These are phyloP conservation scores for Thelephora ganbajun DNA, from an alignment of 768 basidiomycete species.

Conservation along the genomic window DNA sequence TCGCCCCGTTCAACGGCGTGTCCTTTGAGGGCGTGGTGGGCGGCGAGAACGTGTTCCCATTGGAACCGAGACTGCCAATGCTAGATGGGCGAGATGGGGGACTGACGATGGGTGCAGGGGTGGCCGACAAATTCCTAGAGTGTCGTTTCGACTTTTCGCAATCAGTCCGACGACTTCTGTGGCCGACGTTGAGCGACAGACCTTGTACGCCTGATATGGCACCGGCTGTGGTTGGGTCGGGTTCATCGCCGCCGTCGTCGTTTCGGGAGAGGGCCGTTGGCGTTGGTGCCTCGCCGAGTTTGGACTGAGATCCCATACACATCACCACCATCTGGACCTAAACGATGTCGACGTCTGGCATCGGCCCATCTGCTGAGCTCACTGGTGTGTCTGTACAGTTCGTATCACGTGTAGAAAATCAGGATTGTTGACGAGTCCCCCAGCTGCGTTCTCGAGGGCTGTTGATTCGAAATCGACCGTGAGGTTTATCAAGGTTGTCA, in stretches of 20 bases:
- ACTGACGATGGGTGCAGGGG: no score
- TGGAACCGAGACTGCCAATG: conserved; percentile 1
- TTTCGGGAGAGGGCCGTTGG: not conserved
- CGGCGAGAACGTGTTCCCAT: not conserved
- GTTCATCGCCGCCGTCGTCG: not conserved
- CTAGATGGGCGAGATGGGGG: conserved; percentile 11
- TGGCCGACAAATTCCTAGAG: conserved; percentile 23
- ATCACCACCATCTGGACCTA: not conserved
- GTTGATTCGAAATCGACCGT: conserved; percentile 27
- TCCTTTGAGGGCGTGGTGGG: not conserved
- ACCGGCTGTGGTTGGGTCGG: conserved; percentile 11
- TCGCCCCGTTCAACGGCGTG: not conserved
- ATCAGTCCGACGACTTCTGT: no score
- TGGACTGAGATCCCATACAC: not conserved
- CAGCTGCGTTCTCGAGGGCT: conserved; percentile 42
- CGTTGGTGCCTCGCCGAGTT: not conserved
- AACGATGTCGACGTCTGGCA: conserved; percentile 67
- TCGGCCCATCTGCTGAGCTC: conserved; percentile 17
- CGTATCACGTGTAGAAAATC: no score
- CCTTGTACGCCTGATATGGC: conserved; percentile 38
- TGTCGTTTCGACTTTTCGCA: conserved; percentile 31
- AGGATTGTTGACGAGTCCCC: conserved; percentile 17
- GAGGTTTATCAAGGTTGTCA: conserved; percentile 69
- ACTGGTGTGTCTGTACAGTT: not conserved
- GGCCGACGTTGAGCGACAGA: conserved; percentile 8